These are phyloP conservation scores for Syzygium malaccense DNA, from an alignment of 441 rosid genomes.

Conservation along the genomic window DNA sequence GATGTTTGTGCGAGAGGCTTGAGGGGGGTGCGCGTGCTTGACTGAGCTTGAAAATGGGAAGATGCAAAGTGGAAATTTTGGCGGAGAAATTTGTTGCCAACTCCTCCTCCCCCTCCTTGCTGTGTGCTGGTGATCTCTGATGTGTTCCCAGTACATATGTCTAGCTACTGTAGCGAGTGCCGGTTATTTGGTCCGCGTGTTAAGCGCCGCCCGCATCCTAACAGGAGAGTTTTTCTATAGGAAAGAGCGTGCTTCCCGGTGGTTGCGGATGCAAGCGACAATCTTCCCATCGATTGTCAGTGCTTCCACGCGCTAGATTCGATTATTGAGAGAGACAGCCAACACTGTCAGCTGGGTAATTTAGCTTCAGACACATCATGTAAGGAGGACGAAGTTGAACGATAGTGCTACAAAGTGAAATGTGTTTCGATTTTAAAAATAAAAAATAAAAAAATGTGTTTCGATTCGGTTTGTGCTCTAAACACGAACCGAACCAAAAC, in stretches of 20 bases:
- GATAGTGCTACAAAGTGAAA: too few species aligned
- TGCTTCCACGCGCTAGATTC: constrained; percentile 42
- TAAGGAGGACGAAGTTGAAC: neutral
- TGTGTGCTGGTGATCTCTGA: neutral
- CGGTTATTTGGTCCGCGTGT: neutral
- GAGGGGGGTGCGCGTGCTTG: neutral
- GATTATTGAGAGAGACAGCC: constrained; percentile 27
- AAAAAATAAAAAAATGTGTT: too few species aligned
- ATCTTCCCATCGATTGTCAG: constrained; percentile 27
- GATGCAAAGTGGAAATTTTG: neutral
- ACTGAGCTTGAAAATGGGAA: neutral
- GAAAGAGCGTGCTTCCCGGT: constrained; percentile 23
- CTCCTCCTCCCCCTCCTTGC: neutral
- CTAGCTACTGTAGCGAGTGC: neutral
- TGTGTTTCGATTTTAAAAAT: too few species aligned
- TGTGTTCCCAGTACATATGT: neutral
- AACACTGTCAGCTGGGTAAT: constrained; percentile 43
- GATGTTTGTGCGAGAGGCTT: neutral
- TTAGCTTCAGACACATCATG: neutral
- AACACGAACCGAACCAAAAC: too few species aligned
- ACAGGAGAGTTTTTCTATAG: constrained; percentile 13
- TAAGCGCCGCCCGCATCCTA: rapidly evolving
- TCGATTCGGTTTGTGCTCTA: too few species aligned
- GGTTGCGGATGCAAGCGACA: constrained; percentile 28
- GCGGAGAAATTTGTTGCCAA: neutral